Evolutionary conservation across 352 stramenopile genomes (phyloP).

Genomic region (Pythium utonaiense): DNA sequence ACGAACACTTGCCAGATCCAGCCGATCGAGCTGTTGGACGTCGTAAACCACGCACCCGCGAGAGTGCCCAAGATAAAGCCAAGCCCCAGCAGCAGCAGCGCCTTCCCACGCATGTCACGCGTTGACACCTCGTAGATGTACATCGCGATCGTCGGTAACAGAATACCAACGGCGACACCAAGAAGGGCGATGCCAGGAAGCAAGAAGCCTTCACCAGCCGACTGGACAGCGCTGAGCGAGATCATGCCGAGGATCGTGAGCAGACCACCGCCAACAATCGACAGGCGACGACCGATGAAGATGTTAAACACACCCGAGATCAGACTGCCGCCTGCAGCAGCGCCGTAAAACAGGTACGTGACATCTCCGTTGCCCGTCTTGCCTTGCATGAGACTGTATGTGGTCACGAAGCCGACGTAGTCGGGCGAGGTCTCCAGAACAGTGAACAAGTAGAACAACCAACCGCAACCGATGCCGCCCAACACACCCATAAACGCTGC

Average conservation of each 20-base stretch:
- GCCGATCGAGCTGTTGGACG: conserved; percentile 63
- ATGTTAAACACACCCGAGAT: conserved; percentile 55
- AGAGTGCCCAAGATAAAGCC: conserved; percentile 67
- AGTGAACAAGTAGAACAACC: conserved; percentile 79
- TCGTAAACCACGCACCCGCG: conserved; percentile 63
- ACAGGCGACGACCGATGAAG: conserved; percentile 72
- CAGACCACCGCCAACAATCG: conserved; percentile 68
- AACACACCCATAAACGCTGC: conserved; percentile 77
- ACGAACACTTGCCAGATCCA: conserved; percentile 88
- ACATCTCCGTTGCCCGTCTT: conserved; percentile 55
- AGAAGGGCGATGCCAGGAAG: conserved; percentile 63
- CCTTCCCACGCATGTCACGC: conserved; percentile 78
- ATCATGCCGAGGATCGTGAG: conserved; percentile 70
- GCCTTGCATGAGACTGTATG: conserved; percentile 64
- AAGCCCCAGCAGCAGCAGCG: conserved; percentile 65
- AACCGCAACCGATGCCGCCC: conserved; percentile 69
- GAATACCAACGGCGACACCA: conserved; percentile 48
- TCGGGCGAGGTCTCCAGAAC: conserved; percentile 66
- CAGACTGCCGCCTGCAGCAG: conserved; percentile 45
- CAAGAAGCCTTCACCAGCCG: conserved; percentile 47
- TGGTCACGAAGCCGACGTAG: conserved; percentile 75
- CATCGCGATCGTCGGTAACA: conserved; percentile 69
- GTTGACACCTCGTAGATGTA: conserved; percentile 89
- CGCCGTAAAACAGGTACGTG: conserved; percentile 71
- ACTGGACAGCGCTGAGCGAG: conserved; percentile 55